A percentile compares a stretch with the other conserved stretches of the same genome.
phyloP scores from a whole-genome alignment of 345 rosid genomes.

The Gossypium mustelinum region DNA sequence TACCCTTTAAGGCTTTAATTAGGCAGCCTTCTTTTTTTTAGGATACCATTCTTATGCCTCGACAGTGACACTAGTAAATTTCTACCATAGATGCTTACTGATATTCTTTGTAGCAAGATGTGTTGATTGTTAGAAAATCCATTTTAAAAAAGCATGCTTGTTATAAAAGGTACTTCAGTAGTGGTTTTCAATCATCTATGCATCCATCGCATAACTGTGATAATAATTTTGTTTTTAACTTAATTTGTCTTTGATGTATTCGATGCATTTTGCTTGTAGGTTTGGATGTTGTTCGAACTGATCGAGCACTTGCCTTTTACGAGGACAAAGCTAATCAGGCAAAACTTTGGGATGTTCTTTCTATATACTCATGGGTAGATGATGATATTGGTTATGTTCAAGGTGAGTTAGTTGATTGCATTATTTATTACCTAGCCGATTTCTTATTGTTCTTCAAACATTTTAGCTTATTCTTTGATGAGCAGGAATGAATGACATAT shows the following conservation, averaged over 20 bases:
- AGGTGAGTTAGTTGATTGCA: constrained; percentile 37
- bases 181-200: neutral
- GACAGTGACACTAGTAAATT: neutral
- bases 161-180: neutral
- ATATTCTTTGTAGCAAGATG: neutral
- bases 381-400: constrained; percentile 90
- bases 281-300: constrained; percentile 94
- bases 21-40: neutral
- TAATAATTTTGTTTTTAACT: constrained; percentile 1
- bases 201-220: neutral
- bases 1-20: neutral
- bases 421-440: neutral
- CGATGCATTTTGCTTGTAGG: constrained; percentile 40
- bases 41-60: neutral
- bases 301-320: constrained; percentile 73
- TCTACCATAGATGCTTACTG: neutral
- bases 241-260: constrained; percentile 6
- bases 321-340: constrained; percentile 63
- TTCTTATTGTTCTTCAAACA: neutral
- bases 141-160: neutral
- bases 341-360: constrained; percentile 82
- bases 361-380: constrained; percentile 85
- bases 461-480: constrained; percentile 17
- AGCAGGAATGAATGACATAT: constrained; percentile 94
- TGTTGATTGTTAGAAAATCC: neutral